Evolutionary conservation across 75 land plant genomes (phyloP), one percentile per base, ranked within the genome.

Genomic region (Selaginella tamariscina): DNA sequence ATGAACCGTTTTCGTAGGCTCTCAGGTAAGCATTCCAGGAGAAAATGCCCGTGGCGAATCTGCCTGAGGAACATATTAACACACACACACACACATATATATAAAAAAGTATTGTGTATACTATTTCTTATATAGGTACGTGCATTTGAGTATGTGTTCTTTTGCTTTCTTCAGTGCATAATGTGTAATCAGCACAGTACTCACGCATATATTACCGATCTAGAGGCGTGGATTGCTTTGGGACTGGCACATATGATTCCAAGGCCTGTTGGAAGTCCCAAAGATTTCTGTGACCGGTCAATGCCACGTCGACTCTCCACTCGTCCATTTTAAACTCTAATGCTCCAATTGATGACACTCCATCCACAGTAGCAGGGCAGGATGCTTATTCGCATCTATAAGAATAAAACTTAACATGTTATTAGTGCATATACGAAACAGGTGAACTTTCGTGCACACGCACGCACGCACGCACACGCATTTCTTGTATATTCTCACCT

Each of bases 281-380:
- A 23, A 2, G 62, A 59, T 26, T 59, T 59, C n/a, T 59, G 62
- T n/a, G 62, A 59, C 62, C 62, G 23, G 62, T 59, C 26, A 59
- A 23, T 8, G 62, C 62, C 2, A 59, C 62, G 23, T 59, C 62
- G 27, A 59, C 62, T 59, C 21, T 26, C 62, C 62, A 59, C 26
- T 59, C 62, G 26, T 59, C 62, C 62, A 59, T 59, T 5, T n/a
- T 5, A 59, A 59, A 59, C 24, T 5, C 62, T 2, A 59, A 23
- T 59, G 62, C 62, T 59, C 62, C 62, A 59, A 59, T 59, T n/a
- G 62, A 59, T 9, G 62, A 59, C 8, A 59, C 62, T 23, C 62
- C 62, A n/a, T 59, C 62, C 5, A 59, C 62, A 59, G 23, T 8
- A 59, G 62, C 62, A 59, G 26, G 23, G 62, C 62, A 9, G 62